Evolutionary conservation across 192 early-diverging fungal species (phyloP).

Genomic region (Mortierella claussenii): DNA sequence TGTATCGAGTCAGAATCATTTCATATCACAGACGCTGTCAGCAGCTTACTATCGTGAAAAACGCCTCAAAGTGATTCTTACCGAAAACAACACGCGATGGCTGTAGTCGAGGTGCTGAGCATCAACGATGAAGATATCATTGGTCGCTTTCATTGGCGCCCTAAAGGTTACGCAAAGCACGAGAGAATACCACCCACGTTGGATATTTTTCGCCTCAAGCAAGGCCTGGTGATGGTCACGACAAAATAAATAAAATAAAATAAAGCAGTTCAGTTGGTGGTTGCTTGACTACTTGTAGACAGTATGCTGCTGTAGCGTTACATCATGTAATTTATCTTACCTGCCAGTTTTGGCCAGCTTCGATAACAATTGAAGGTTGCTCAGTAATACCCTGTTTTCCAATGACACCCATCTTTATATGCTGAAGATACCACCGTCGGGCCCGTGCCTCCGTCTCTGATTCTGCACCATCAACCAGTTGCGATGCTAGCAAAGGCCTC

Average conservation of each 20-base stretch:
- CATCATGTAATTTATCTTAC: neutral
- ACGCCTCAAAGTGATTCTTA: neutral
- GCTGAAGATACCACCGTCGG: neutral
- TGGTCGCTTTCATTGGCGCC: neutral
- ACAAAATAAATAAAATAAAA: neutral
- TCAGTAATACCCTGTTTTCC: neutral
- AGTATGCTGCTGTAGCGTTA: neutral
- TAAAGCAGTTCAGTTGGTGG: neutral
- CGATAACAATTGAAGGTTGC: neutral
- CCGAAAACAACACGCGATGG: neutral
- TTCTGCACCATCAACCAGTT: neutral
- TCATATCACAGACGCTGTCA: neutral
- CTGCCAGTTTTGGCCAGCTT: neutral
- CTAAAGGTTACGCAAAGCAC: neutral
- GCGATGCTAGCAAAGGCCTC: neutral
- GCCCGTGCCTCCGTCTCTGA: neutral
- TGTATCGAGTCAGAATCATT: neutral
- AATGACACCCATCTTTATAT: neutral
- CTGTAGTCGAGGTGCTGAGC: neutral
- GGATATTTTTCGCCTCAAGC: neutral
- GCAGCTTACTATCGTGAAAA: too few species aligned
- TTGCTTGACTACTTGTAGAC: too few species aligned
- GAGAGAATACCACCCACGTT: neutral
- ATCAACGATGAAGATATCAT: neutral
- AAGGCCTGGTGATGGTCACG: neutral